Percentiles rank a stretch among this genome's conserved stretches.
Evolutionary conservation across 2,329 filamentous ascomycete species (phyloP).

Genomic region (Aspergillus floridensis): DNA sequence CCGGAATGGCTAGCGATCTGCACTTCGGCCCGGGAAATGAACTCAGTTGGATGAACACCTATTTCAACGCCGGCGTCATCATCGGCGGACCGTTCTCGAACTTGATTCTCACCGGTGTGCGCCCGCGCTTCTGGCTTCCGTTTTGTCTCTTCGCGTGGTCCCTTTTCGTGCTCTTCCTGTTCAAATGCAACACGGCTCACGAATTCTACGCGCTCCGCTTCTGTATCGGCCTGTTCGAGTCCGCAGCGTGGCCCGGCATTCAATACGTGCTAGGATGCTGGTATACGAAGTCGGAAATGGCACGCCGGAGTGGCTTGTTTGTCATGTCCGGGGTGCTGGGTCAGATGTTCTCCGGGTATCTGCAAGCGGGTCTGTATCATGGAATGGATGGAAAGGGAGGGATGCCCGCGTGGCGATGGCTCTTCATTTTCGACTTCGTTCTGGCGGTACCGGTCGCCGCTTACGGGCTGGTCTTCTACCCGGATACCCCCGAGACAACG

Average conservation of each 20-base stretch:
- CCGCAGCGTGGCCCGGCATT: constrained; percentile 15
- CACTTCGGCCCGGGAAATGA: constrained; percentile 35
- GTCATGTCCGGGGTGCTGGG: too few species aligned
- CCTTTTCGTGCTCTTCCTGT: constrained; percentile 44
- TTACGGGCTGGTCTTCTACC: not conserved
- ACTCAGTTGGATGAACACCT: too few species aligned
- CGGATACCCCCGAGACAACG: not conserved
- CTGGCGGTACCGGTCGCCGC: not conserved
- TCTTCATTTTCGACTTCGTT: constrained; percentile 4
- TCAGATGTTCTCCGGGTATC: too few species aligned
- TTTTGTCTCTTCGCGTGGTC: constrained; percentile 39
- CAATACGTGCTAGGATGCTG: constrained; percentile 6
- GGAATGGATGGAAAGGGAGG: constrained; percentile 1
- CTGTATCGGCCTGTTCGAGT: constrained; percentile 20
- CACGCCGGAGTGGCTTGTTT: not conserved
- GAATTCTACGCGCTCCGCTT: constrained; percentile 21
- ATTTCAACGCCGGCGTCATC: too few species aligned
- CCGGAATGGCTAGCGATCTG: constrained; percentile 50
- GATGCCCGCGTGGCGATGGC: constrained; percentile 4
- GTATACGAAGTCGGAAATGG: too few species aligned
- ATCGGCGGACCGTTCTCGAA: too few species aligned
- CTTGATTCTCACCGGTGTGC: too few species aligned
- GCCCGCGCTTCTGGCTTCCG: too few species aligned
- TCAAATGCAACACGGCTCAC: constrained; percentile 10
- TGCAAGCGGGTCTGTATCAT: not conserved